Conservation (phyloP, 2,329 filamentous ascomycete genomes). For the Neocucurbitaria cava region DNA sequence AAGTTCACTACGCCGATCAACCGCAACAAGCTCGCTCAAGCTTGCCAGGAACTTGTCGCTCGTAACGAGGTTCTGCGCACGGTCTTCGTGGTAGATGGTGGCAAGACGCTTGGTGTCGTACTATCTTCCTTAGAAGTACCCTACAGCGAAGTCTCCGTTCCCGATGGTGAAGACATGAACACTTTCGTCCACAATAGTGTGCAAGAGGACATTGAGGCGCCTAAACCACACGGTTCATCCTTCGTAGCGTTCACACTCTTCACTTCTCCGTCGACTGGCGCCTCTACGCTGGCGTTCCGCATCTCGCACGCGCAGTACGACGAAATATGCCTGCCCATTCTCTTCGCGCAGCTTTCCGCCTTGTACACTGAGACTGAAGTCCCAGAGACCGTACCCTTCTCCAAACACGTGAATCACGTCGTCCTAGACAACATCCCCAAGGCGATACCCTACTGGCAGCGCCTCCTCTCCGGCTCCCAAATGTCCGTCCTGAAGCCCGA, state of each 20-base stretch:
- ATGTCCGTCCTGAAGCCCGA: constrained; percentile 52
- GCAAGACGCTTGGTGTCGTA: constrained; percentile 64
- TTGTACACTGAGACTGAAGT: constrained; percentile 55
- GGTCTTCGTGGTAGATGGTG: constrained; percentile 63
- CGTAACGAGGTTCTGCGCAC: constrained; percentile 71
- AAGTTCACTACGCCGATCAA: constrained; percentile 64
- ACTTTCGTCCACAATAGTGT: constrained; percentile 63
- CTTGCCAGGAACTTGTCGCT: constrained; percentile 64
- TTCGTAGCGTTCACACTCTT: constrained; percentile 56
- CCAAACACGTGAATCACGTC: constrained; percentile 54
- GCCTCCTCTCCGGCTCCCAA: constrained; percentile 63
- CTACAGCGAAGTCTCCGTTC: constrained; percentile 49
- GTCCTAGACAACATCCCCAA: constrained; percentile 50
- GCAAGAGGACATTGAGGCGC: constrained; percentile 62
- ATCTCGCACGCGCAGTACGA: constrained; percentile 75
- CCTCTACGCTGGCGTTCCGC: constrained; percentile 63
- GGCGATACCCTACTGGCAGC: constrained; percentile 67
- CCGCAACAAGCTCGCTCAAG: constrained; percentile 55
- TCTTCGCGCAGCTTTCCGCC: constrained; percentile 66
- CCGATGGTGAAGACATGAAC: constrained; percentile 59
- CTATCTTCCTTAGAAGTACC: constrained; percentile 61
- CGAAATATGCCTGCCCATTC: constrained; percentile 69
- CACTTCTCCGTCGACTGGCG: constrained; percentile 63
- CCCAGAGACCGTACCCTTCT: constrained; percentile 50
- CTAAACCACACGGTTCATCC: constrained; percentile 63